Percentiles rank a stretch among this genome's conserved stretches.
Conservation (phyloP, 2,329 filamentous ascomycete genomes). For the Sporothrix brunneoviolacea region DNA sequence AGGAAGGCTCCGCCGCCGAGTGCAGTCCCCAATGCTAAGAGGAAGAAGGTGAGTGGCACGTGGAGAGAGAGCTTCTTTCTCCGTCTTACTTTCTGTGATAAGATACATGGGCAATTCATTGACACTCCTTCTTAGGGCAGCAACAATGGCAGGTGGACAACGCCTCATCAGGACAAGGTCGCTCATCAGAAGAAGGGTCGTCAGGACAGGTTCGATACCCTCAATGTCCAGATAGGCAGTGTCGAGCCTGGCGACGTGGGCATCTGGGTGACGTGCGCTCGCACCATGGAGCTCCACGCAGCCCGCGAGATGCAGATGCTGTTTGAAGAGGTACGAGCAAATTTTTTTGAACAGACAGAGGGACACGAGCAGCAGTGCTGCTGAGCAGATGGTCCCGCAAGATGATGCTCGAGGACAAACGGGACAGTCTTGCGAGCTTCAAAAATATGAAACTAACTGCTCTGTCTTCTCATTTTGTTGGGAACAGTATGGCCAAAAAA, state of each 20-base stretch:
- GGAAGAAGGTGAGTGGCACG: constrained; percentile 29
- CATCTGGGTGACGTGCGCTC: constrained; percentile 72
- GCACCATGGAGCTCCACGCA: constrained; percentile 64
- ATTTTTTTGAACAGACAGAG: constrained; percentile 35
- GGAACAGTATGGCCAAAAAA: constrained; percentile 56
- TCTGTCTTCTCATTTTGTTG: too few relatives aligned
- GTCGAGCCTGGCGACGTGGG: constrained; percentile 55
- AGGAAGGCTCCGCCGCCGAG: constrained; percentile 28
- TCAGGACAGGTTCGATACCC: constrained; percentile 39
- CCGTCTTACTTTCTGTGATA: too few relatives aligned
- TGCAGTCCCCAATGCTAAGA: constrained; percentile 25
- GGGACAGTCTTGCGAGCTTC: too few relatives aligned
- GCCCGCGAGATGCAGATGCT: constrained; percentile 55
- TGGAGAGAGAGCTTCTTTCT: too few relatives aligned
- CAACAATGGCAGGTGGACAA: constrained; percentile 54
- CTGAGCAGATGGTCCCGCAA: too few relatives aligned
- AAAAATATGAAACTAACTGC: too few relatives aligned
- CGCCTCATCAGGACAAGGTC: constrained; percentile 44
- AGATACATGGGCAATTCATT: too few relatives aligned
- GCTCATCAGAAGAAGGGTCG: constrained; percentile 10
- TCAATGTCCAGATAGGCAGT: too few relatives aligned
- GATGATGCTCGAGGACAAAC: too few relatives aligned
- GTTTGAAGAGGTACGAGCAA: constrained; percentile 2
- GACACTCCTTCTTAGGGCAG: constrained; percentile 34
- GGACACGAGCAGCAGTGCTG: too few relatives aligned